These are phyloP conservation scores for Schizopora paradoxa DNA, from an alignment of 1,284 basidiomycete species.

Conservation along the genomic window DNA sequence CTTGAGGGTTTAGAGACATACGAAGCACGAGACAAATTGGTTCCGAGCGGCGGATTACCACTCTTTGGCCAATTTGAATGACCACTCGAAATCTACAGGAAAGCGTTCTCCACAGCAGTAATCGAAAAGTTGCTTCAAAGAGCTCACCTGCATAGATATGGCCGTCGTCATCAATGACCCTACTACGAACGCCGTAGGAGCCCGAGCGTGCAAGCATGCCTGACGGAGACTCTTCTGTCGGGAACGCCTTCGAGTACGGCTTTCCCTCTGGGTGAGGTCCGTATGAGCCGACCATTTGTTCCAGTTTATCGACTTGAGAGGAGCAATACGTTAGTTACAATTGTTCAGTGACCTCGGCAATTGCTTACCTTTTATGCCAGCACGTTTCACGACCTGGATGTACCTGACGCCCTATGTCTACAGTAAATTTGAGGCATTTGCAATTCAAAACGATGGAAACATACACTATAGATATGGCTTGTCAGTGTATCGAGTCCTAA, in stretches of 20 bases:
- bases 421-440: no score
- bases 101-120: slow-evolving; percentile 12
- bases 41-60: slow-evolving; percentile 42
- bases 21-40: background rate
- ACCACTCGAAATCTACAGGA: slow-evolving; percentile 73
- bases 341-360: background rate
- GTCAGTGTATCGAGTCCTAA: background rate
- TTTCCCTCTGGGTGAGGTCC: slow-evolving; percentile 58
- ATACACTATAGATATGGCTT: slow-evolving; percentile 1
- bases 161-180: slow-evolving; percentile 81
- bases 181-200: slow-evolving; percentile 69
- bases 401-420: slow-evolving; percentile 68
- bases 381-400: slow-evolving; percentile 77
- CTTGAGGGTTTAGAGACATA: slow-evolving; percentile 6
- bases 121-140: background rate
- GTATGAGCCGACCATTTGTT: slow-evolving; percentile 89
- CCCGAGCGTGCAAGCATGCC: slow-evolving; percentile 80
- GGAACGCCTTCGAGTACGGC: slow-evolving; percentile 66
- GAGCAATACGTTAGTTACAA: slow-evolving; percentile 14
- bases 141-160: slow-evolving; percentile 66
- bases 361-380: slow-evolving; percentile 57
- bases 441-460: background rate
- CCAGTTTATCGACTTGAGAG: slow-evolving; percentile 73
- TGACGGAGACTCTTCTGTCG: slow-evolving; percentile 72
- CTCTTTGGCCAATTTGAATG: slow-evolving; percentile 77